Conservation (phyloP, 192 early-diverging fungal genomes). For the Helicostylum pulchrum region DNA sequence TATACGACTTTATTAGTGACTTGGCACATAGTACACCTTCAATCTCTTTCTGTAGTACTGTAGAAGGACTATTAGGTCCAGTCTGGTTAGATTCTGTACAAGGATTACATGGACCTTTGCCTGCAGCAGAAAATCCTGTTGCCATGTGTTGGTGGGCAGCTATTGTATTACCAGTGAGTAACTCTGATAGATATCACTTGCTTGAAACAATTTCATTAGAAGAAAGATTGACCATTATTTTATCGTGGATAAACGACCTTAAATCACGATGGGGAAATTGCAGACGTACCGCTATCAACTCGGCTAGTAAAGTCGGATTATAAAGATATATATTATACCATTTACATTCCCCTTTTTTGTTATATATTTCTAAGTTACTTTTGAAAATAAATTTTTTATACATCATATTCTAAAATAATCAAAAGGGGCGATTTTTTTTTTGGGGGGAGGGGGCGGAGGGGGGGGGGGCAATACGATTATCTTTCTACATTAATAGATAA, state of each 20-base stretch:
- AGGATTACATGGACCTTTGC: constrained; percentile 12
- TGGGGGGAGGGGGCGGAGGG: no score
- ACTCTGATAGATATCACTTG: constrained; percentile 6
- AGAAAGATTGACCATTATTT: constrained; percentile 7
- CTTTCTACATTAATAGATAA: no score
- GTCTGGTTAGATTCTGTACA: constrained; percentile 17
- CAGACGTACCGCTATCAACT: neutral
- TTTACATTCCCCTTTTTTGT: no score
- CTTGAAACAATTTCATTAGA: neutral
- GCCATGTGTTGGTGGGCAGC: constrained; percentile 20
- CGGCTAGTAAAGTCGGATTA: neutral
- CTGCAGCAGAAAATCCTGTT: constrained; percentile 7
- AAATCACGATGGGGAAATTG: constrained; percentile 9
- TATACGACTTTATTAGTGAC: constrained; percentile 9
- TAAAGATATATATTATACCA: no score
- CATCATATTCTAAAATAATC: no score
- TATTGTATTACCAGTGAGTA: constrained; percentile 15
- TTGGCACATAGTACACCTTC: constrained; percentile 12
- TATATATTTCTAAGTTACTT: no score
- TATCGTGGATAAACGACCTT: constrained; percentile 11
- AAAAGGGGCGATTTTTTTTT: no score
- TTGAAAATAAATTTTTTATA: no score
- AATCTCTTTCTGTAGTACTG: constrained; percentile 7
- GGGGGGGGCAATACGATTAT: no score
- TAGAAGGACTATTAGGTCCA: constrained; percentile 16